These are phyloP conservation scores for Rhododendron molle DNA, from an alignment of 148 eudicot species.

Conservation along the genomic window DNA sequence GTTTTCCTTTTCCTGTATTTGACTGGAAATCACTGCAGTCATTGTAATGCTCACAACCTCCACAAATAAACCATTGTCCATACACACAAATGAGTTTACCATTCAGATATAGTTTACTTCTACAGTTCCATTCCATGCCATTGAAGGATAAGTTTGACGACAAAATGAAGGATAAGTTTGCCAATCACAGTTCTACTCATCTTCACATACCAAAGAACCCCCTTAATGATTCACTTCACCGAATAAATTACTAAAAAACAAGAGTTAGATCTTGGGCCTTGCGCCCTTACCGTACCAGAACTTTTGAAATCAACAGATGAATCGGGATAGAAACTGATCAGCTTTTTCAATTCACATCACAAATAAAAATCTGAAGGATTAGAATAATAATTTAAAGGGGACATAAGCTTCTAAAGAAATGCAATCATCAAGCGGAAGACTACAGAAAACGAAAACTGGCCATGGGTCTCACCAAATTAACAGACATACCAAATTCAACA, in stretches of 20 bases:
- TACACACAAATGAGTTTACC: not conserved
- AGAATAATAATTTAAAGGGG: not conserved
- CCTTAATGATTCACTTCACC: not conserved
- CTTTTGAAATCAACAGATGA: not conserved
- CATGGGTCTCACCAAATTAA: not conserved
- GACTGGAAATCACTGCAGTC: not conserved
- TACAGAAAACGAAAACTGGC: not conserved
- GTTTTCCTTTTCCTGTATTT: not conserved
- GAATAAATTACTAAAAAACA: not conserved
- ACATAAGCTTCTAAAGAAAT: not conserved
- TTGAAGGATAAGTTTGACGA: not conserved
- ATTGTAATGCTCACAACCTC: not conserved
- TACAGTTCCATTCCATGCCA: not conserved
- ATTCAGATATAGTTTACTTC: not conserved
- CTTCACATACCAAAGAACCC: not conserved
- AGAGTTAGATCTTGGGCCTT: not conserved
- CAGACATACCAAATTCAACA: not conserved
- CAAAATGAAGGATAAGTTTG: not conserved
- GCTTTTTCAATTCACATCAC: not conserved
- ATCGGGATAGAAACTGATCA: not conserved
- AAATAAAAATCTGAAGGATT: not conserved
- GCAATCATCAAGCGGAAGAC: not conserved
- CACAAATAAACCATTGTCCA: not conserved
- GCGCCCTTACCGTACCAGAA: not conserved
- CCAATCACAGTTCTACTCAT: not conserved